These are phyloP conservation scores for Suhomyces panamericanus DNA, from an alignment of 1,139 yeast species.

Conservation along the genomic window DNA sequence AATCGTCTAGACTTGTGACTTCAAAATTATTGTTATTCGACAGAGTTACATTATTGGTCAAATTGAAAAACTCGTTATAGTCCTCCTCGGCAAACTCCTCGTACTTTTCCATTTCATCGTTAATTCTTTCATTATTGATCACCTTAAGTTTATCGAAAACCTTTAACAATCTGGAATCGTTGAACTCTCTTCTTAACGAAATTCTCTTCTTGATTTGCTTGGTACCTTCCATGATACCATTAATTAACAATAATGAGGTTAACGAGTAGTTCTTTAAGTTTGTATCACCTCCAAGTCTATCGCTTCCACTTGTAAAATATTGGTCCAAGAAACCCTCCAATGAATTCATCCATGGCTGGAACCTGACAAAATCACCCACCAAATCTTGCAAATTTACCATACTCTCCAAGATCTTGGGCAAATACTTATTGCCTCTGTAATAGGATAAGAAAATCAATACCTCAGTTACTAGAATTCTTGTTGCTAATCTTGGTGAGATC, in stretches of 20 bases:
- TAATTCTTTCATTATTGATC: constrained; percentile 40
- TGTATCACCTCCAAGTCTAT: constrained; percentile 20
- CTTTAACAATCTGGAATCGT: constrained; percentile 39
- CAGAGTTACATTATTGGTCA: constrained; percentile 11
- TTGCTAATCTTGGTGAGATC: constrained; percentile 42
- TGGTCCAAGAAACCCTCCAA: constrained; percentile 40
- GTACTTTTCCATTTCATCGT: constrained; percentile 48
- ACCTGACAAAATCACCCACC: constrained; percentile 37
- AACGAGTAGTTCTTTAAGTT: constrained; percentile 43
- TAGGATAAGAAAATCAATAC: constrained; percentile 41
- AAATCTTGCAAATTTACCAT: constrained; percentile 37
- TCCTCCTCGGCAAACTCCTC: constrained; percentile 45
- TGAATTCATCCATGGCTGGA: constrained; percentile 45
- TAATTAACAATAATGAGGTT: constrained; percentile 46
- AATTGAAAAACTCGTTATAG: constrained; percentile 21
- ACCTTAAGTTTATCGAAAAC: constrained; percentile 41
- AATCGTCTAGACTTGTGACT: constrained; percentile 23
- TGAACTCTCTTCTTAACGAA: constrained; percentile 40
- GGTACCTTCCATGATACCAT: constrained; percentile 43
- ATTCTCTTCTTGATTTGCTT: constrained; percentile 32
- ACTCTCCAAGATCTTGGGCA: constrained; percentile 34
- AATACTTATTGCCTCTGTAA: constrained; percentile 24
- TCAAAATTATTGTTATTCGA: constrained; percentile 14
- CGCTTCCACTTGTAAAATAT: constrained; percentile 24
- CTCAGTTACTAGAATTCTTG: constrained; percentile 46